Evolutionary conservation across 176 grass and related monocot species (phyloP).

Genomic region (Rhipidocladum racemiflorum): DNA sequence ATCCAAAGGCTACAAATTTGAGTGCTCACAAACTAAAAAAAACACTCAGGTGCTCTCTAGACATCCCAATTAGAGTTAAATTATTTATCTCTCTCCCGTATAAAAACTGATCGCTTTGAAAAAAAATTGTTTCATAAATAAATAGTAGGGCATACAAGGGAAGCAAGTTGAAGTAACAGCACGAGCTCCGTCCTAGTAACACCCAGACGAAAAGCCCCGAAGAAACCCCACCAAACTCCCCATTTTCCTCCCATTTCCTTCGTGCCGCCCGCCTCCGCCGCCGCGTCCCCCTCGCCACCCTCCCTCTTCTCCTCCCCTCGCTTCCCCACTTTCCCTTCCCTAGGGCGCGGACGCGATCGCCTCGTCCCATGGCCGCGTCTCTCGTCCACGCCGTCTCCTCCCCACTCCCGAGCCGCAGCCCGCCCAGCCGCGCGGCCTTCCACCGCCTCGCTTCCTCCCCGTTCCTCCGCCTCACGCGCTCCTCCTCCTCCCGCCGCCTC

Average conservation of each 20-base stretch:
- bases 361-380: conserved; percentile 35
- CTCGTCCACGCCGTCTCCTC: conserved; percentile 44
- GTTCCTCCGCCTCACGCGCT: conserved; percentile 38
- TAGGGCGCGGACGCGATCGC: neutral
- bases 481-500: conserved; percentile 9
- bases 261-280: conserved; percentile 28
- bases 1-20: no score
- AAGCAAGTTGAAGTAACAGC: no score
- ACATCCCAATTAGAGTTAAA: no score
- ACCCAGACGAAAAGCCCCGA: neutral
- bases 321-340: neutral
- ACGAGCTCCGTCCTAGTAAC: neutral
- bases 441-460: conserved; percentile 38
- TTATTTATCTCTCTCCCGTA: no score
- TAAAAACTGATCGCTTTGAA: no score
- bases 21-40: no score
- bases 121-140: no score
- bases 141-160: no score
- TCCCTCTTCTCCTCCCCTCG: neutral
- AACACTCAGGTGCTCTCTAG: no score
- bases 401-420: neutral
- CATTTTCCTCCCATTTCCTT: neutral
- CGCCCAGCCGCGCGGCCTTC: conserved; percentile 20
- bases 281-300: neutral
- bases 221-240: conserved; percentile 42